phyloP scores from a whole-genome alignment of 805 yeast genomes.

The Wickerhamiella azymoides region DNA sequence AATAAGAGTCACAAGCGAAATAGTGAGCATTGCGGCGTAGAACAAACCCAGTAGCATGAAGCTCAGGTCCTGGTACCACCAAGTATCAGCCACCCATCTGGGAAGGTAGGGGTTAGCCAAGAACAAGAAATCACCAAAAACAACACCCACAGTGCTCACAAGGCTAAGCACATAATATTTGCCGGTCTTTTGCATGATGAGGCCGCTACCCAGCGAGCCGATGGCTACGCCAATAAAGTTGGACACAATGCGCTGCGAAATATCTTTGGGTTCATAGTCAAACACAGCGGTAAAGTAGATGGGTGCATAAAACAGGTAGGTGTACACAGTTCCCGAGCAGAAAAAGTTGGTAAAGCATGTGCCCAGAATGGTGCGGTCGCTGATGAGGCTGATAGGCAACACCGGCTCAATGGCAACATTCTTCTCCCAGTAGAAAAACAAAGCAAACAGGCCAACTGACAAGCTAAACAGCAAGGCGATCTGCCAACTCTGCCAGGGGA shows the following conservation, averaged over 20 bases:
- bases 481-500: constrained; percentile 30
- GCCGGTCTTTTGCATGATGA: constrained; percentile 55
- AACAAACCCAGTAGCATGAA: constrained; percentile 46
- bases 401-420: constrained; percentile 48
- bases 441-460: constrained; percentile 25
- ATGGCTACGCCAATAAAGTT: constrained; percentile 54
- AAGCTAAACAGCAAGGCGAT: not conserved
- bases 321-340: constrained; percentile 51
- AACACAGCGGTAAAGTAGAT: constrained; percentile 59
- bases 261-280: constrained; percentile 54
- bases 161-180: constrained; percentile 40
- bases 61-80: constrained; percentile 27
- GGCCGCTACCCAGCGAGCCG: constrained; percentile 56
- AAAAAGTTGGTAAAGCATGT: constrained; percentile 60
- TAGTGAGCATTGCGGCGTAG: constrained; percentile 53
- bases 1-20: constrained; percentile 59
- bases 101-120: constrained; percentile 29
- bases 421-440: constrained; percentile 40
- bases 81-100: constrained; percentile 40
- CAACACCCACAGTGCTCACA: constrained; percentile 29
- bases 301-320: constrained; percentile 58
- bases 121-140: constrained; percentile 35
- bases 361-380: constrained; percentile 45
- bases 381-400: constrained; percentile 46
- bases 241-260: constrained; percentile 38